A percentile compares a stretch with the other conserved stretches of the same genome.
Conservation (phyloP, 2,329 filamentous ascomycete species). For the Cercospora sp. region DNA sequence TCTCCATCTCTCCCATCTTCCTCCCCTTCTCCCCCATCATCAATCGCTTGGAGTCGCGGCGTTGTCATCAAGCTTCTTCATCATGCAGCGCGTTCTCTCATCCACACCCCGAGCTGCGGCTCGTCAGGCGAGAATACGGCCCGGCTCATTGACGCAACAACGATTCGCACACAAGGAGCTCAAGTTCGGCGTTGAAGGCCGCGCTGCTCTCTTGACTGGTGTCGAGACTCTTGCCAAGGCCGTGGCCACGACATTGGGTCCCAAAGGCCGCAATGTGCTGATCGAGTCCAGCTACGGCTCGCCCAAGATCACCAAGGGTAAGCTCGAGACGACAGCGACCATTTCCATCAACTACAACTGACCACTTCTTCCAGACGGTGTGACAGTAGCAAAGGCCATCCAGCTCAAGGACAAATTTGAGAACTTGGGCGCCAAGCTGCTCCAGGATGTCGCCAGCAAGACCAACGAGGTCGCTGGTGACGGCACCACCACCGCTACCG, state of each 20-base stretch:
- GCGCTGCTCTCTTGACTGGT: slow-evolving; percentile 84
- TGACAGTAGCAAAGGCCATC: slow-evolving; percentile 70
- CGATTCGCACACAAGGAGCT: slow-evolving; percentile 99
- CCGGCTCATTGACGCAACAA: slow-evolving; percentile 74
- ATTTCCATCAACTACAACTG: slow-evolving; percentile 15
- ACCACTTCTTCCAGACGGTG: slow-evolving; percentile 47
- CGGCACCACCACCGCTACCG: slow-evolving; percentile 95
- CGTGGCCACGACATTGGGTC: slow-evolving; percentile 92
- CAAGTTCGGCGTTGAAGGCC: slow-evolving; percentile 95
- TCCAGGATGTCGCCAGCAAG: slow-evolving; percentile 98
- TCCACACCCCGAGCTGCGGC: slow-evolving; percentile 77
- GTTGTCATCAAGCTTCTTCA: slow-evolving; percentile 17
- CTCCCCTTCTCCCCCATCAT: slow-evolving; percentile 3
- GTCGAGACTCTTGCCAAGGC: slow-evolving; percentile 96
- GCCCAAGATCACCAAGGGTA: slow-evolving; percentile 99
- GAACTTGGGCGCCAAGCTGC: slow-evolving; percentile 93
- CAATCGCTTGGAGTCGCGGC: slow-evolving; percentile 18
- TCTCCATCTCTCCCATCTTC: background rate
- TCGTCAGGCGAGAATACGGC: slow-evolving; percentile 60
- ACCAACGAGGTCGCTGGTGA: slow-evolving; percentile 99
- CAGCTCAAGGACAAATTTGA: slow-evolving; percentile 98
- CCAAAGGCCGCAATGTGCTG: slow-evolving; percentile 96
- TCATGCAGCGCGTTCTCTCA: slow-evolving; percentile 93
- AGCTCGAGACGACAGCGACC: slow-evolving; percentile 35
- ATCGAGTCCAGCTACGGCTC: slow-evolving; percentile 99